Base-by-base conservation (phyloP, 441 rosid species). In the Macaranga tanarius region DNA sequence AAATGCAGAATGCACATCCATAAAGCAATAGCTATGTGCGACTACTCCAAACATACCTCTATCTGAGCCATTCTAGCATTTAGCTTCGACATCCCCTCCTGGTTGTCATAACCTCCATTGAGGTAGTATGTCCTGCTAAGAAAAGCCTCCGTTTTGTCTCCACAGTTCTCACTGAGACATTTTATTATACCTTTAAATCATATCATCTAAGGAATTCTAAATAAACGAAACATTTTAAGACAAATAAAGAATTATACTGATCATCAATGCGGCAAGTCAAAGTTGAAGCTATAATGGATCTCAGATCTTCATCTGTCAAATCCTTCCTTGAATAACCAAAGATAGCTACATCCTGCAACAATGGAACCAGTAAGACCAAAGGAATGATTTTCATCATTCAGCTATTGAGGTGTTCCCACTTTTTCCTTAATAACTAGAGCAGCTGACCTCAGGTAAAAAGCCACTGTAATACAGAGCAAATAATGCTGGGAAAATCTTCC, bases 241-340 rank as follows among this genome's bases (percentile, higher is more conserved):
- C 44, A 19, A 54, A 71, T 51, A 73, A 69, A 80, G 73, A 73
- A 77, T 67, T 73, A 44, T 84, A 90, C 89, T 73, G 90, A 83
- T 92, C 88, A 88, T 89, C 97, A 69, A 92, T 84, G 70, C 90
- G 92, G 79, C 96, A 88, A 63, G 93, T 88, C 79, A 91, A 78
- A 70, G 83, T 91, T 50, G 92, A 86, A 26, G 95, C 89, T 66
- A 89, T 87, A 68, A 88, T 84, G 73, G 84, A 80, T 84, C 98
- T 87, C 70, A 91, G 79, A 65, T 89, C 95, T 78, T 85, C 89
- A 76, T 86, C 92, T 1, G 88, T 88, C 67, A 84, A 62, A 75
- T 88, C 61, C 80, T 88, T 91, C 82, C 97, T 87, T 13, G 97
- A 89, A 84, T 87, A 87, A 75, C 97, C 95, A 67, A 89, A 80